A percentile compares a stretch with the other conserved stretches of the same genome.
phyloP scores from a whole-genome alignment of 805 yeast species.

The Middelhovenomyces tepae region DNA sequence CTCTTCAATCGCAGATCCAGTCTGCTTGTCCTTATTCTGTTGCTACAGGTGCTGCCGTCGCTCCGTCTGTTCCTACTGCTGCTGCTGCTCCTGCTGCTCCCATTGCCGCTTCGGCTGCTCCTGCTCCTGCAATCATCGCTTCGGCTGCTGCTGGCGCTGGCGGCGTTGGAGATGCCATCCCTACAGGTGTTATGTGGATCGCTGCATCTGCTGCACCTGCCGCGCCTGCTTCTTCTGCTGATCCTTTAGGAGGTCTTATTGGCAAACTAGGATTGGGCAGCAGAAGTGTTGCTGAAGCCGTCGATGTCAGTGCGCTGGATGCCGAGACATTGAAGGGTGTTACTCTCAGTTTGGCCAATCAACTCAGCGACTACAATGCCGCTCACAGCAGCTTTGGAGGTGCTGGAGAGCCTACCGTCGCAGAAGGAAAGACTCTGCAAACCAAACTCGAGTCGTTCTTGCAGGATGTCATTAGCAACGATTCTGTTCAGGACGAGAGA shows the following conservation, averaged over 20 bases:
- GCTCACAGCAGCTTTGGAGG: too few species aligned
- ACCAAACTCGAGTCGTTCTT: too few species aligned
- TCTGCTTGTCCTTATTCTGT: not conserved
- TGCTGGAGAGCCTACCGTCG: too few species aligned
- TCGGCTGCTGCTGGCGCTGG: not conserved
- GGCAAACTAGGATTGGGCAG: not conserved
- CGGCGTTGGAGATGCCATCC: not conserved
- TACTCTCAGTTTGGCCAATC: not conserved
- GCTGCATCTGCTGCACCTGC: slow-evolving; percentile 2
- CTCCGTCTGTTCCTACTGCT: not conserved
- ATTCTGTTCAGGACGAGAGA: too few species aligned
- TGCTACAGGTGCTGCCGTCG: not conserved
- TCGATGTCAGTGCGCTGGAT: slow-evolving; percentile 1
- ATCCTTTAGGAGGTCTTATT: not conserved
- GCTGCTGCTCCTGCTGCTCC: not conserved
- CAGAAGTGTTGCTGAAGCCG: not conserved
- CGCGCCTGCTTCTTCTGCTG: slow-evolving; percentile 2
- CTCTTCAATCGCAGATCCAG: not conserved
- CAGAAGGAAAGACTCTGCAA: too few species aligned
- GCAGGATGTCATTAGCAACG: too few species aligned
- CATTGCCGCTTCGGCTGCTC: slow-evolving; percentile 2
- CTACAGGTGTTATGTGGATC: not conserved
- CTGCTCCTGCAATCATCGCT: slow-evolving; percentile 1
- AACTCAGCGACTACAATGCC: too few species aligned
- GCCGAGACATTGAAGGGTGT: too few species aligned